Conservation (phyloP, 2,329 filamentous ascomycete genomes). For the Sporothrix pseudoabietina region DNA sequence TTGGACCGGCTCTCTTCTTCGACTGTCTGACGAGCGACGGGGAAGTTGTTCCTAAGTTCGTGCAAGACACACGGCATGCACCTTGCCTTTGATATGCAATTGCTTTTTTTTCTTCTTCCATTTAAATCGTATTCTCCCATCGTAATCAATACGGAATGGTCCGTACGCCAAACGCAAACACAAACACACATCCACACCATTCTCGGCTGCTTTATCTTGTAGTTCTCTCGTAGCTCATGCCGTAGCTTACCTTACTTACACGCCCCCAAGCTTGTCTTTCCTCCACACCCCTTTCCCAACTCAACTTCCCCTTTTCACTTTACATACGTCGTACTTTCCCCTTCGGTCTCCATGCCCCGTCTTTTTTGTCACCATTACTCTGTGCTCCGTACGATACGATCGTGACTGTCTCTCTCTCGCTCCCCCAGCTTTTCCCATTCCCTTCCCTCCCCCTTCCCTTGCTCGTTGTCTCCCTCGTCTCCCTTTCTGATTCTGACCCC, state of each 20-base stretch:
- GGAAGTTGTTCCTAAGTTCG: constrained; percentile 15
- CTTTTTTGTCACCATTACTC: constrained; percentile 4
- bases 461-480: neutral
- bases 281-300: neutral
- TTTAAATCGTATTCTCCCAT: neutral
- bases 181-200: constrained; percentile 7
- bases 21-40: neutral
- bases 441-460: neutral
- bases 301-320: neutral
- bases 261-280: neutral
- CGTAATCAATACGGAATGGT: neutral
- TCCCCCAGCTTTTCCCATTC: constrained; percentile 4
- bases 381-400: constrained; percentile 13
- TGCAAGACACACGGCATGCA: constrained; percentile 7
- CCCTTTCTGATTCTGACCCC: neutral
- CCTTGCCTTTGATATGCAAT: no score
- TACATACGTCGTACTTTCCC: neutral
- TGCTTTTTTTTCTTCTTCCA: neutral
- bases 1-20: neutral
- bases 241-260: neutral
- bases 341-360: constrained; percentile 15
- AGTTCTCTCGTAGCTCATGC: neutral
- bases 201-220: neutral
- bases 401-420: neutral
- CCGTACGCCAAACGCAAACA: constrained; percentile 10